Evolutionary conservation across 371 early-diverging fungal species (phyloP), one percentile per base, ranked within the genome.

Genomic region (Catenaria anguillulae): DNA sequence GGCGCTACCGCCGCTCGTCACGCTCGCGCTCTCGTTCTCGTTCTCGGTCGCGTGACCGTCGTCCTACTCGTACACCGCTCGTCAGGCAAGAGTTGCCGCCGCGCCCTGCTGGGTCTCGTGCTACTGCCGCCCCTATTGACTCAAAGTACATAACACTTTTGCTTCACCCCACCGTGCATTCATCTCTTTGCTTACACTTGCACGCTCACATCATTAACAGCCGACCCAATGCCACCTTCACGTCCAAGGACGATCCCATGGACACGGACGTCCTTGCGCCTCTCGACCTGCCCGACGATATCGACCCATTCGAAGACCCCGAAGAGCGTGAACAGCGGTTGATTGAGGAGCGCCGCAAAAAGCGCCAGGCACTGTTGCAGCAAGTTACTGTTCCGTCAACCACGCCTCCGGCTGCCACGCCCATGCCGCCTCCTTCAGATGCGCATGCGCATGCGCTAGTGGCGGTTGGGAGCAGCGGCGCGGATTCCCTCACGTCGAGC

Each of bases 311-410:
- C 15, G 52, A 67, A 33, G 42, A 62, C 0, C 48, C 66, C 33
- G 77, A 80, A 56, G 71, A 70, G 33, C 81, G 85, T 55, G 87
- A 88, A 63, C 79, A 86, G 62, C 69, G 75, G 54, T 62, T 85
- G 56, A 85, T 89, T 63, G 89, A 90, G 70, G 87, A 88, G 72
- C 77, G 90, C 15, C 75, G 89, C 40, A 77, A 76, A 63, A 72
- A 84, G 43, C 77, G 89, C 61, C 75, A 75, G 60, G 84, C 77
- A 23, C 86, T 91, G 55, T 60, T 91, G 46, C 73, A 75, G 54
- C 77, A 83, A 67, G 74, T 84, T 64, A 26, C 36, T n/a, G 43
- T 35, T 45, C 21, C 33, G 15, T 24, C 35, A 8, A 34, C 23
- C 21, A 26, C 55, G 3, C 21, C 17, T 35, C 31, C 10, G 0